phyloP scores from a whole-genome alignment of 192 early-diverging fungal genomes.

The Entophlyctis luteolus region DNA sequence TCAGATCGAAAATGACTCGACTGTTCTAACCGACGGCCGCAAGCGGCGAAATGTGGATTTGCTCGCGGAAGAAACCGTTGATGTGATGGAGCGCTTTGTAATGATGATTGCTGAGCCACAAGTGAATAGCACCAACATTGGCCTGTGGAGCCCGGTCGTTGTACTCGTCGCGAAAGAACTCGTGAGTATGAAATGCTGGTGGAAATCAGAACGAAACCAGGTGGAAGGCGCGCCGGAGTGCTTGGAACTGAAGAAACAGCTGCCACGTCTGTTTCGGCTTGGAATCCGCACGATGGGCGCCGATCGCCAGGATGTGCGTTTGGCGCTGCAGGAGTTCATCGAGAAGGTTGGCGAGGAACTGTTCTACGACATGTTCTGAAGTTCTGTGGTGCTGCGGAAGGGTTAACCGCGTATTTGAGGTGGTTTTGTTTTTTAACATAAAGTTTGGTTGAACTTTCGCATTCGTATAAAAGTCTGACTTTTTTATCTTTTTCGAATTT shows the following conservation, averaged over 20 bases:
- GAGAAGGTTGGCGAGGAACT: conserved; percentile 43
- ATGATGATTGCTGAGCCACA: conserved; percentile 40
- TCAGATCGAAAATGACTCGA: no score
- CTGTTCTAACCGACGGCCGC: neutral
- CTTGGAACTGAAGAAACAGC: conserved; percentile 19
- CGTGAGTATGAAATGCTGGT: conserved; percentile 40
- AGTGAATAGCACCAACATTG: conserved; percentile 45
- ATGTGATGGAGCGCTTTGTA: conserved; percentile 41
- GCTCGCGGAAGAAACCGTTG: conserved; percentile 43
- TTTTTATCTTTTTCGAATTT: no score
- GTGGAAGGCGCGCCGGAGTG: neutral
- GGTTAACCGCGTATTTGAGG: no score
- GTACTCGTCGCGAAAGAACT: conserved; percentile 48
- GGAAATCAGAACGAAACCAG: conserved; percentile 22
- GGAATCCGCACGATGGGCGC: conserved; percentile 42
- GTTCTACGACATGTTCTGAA: conserved; percentile 26
- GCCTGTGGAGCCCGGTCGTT: conserved; percentile 52
- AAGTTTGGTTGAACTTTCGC: no score
- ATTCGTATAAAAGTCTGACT: no score
- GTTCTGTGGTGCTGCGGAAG: no score
- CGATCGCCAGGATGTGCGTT: conserved; percentile 42
- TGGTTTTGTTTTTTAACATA: no score
- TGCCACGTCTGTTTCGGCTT: conserved; percentile 36
- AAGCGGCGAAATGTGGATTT: conserved; percentile 15
- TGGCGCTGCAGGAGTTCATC: conserved; percentile 44